Evolutionary conservation across 1,139 yeast genomes (phyloP).

Genomic region (Kurtzmaniella quercitrusa): DNA sequence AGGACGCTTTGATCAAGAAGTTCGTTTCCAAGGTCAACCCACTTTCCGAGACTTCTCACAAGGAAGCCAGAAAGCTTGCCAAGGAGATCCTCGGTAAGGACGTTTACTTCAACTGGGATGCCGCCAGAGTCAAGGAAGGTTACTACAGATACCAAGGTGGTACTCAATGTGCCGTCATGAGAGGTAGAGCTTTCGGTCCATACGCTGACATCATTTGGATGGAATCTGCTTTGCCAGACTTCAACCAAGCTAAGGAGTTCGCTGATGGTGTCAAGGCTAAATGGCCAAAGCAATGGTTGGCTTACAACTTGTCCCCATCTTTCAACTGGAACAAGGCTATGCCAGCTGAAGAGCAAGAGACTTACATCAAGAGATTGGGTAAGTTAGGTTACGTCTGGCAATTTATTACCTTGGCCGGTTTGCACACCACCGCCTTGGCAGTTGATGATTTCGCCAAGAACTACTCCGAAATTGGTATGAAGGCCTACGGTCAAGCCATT

Average conservation of each 20-base stretch:
- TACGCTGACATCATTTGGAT: constrained; percentile 97
- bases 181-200: constrained; percentile 95
- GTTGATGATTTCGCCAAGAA: constrained; percentile 80
- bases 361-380: constrained; percentile 84
- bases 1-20: constrained; percentile 59
- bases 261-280: constrained; percentile 83
- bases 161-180: constrained; percentile 94
- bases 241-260: constrained; percentile 88
- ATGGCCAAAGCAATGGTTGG: constrained; percentile 90
- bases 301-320: constrained; percentile 93
- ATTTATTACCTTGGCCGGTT: constrained; percentile 95
- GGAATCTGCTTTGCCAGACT: constrained; percentile 97
- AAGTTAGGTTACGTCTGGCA: constrained; percentile 96
- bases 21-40: constrained; percentile 74
- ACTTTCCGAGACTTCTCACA: constrained; percentile 67
- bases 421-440: constrained; percentile 93
- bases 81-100: constrained; percentile 77
- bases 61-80: constrained; percentile 79
- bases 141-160: constrained; percentile 96
- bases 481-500: constrained; percentile 84
- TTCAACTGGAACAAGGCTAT: constrained; percentile 98
- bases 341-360: constrained; percentile 82
- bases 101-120: constrained; percentile 92
- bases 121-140: constrained; percentile 95
- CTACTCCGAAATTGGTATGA: constrained; percentile 84